Percentiles rank a stretch among this genome's conserved stretches.
Evolutionary conservation across 1,284 basidiomycete species (phyloP).

Genomic region (Agroathelia rolfsii): DNA sequence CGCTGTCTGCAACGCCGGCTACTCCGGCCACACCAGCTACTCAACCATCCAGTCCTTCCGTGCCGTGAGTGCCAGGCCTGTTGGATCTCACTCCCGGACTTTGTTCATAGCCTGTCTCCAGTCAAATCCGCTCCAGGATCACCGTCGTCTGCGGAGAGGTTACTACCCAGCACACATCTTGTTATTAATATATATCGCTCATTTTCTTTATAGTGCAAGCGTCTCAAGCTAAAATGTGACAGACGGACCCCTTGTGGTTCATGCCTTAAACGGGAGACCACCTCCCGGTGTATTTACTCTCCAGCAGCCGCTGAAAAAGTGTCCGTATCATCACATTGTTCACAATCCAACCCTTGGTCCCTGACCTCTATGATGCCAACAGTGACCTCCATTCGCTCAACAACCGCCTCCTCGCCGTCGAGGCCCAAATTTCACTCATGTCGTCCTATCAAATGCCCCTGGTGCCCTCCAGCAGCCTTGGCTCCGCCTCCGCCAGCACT

Average conservation of each 20-base stretch:
- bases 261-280: slow-evolving; percentile 68
- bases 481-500: slow-evolving; percentile 21
- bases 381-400: slow-evolving; percentile 74
- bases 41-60: slow-evolving; percentile 12
- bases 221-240: slow-evolving; percentile 74
- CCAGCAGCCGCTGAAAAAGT: slow-evolving; percentile 76
- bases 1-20: no score
- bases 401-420: slow-evolving; percentile 60
- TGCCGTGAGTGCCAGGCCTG: slow-evolving; percentile 17
- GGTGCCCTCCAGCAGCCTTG: slow-evolving; percentile 28
- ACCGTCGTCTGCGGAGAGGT: slow-evolving; percentile 79
- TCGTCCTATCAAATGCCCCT: slow-evolving; percentile 38
- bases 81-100: background rate
- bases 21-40: background rate
- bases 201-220: slow-evolving; percentile 51
- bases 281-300: slow-evolving; percentile 63
- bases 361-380: slow-evolving; percentile 7
- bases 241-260: slow-evolving; percentile 63
- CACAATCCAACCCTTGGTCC: slow-evolving; percentile 1
- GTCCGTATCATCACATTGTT: slow-evolving; percentile 28
- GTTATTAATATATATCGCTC: slow-evolving; percentile 9
- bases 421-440: slow-evolving; percentile 38
- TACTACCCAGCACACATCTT: slow-evolving; percentile 21
- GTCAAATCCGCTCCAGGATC: slow-evolving; percentile 68
- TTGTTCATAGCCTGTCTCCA: slow-evolving; percentile 16